Conservation (phyloP, 2,329 filamentous ascomycete species). For the Thielaviopsis cerberus region DNA sequence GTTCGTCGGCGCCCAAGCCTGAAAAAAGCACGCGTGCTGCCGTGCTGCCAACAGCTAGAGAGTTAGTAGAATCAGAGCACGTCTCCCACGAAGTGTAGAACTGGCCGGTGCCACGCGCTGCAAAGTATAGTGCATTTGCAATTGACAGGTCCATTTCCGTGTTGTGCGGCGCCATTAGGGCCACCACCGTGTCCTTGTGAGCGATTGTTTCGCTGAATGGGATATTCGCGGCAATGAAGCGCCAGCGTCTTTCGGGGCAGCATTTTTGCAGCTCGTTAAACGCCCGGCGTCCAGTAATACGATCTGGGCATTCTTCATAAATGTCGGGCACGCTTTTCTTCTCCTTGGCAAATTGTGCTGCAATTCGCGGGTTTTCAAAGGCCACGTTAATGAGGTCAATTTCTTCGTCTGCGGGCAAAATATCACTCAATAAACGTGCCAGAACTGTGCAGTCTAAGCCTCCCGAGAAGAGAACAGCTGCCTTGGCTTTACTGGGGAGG, state of each 20-base stretch:
- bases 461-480: conserved; percentile 82
- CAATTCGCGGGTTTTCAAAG: conserved; percentile 77
- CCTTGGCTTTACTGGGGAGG: conserved; percentile 22
- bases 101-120: conserved; percentile 51
- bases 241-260: conserved; percentile 58
- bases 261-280: conserved; percentile 51
- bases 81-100: conserved; percentile 1
- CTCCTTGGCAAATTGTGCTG: conserved; percentile 29
- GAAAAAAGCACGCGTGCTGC: conserved; percentile 71
- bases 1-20: conserved; percentile 83
- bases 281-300: conserved; percentile 66
- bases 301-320: conserved; percentile 78
- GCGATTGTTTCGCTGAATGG: conserved; percentile 56
- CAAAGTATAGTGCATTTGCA: conserved; percentile 83
- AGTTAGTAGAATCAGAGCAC: conserved; percentile 5
- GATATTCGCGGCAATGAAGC: conserved; percentile 67
- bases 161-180: conserved; percentile 78
- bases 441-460: conserved; percentile 84
- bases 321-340: conserved; percentile 21
- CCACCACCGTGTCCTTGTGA: conserved; percentile 51
- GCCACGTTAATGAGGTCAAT: conserved; percentile 90
- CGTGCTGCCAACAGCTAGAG: conserved; percentile 36
- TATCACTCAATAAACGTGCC: conserved; percentile 59
- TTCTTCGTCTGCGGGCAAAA: conserved; percentile 47
- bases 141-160: conserved; percentile 99